A percentile compares a stretch with the other conserved stretches of the same genome.
These are phyloP conservation scores for Suillus tomentosus DNA, from an alignment of 768 basidiomycete species.

Conservation along the genomic window DNA sequence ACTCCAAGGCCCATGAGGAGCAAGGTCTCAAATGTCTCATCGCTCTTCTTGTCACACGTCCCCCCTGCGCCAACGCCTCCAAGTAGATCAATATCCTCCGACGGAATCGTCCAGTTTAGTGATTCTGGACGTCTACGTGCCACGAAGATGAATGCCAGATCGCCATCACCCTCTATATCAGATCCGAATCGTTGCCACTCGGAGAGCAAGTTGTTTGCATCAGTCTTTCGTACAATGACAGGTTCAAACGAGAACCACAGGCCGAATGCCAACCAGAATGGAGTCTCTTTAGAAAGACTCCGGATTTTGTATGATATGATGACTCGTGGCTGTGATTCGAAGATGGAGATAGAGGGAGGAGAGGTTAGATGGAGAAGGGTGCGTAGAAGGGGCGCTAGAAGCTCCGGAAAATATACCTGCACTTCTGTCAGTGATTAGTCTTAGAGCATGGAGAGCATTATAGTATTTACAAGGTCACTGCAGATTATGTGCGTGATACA, in stretches of 20 bases:
- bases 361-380: constrained; percentile 75
- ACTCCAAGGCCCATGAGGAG: constrained; percentile 43
- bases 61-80: constrained; percentile 56
- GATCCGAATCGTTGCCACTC: constrained; percentile 47
- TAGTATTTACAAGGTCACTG: constrained; percentile 73
- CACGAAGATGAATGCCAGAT: constrained; percentile 60
- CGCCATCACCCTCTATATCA: constrained; percentile 30
- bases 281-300: constrained; percentile 67
- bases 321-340: constrained; percentile 35
- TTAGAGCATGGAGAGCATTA: background rate
- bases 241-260: constrained; percentile 72
- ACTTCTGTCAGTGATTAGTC: constrained; percentile 10
- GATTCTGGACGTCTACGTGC: constrained; percentile 62
- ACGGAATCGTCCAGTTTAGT: constrained; percentile 54
- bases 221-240: constrained; percentile 40
- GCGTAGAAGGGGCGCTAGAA: constrained; percentile 75
- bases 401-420: constrained; percentile 85
- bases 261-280: constrained; percentile 82
- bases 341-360: constrained; percentile 37
- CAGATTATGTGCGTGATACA: constrained; percentile 69
- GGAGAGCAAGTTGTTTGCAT: background rate
- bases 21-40: constrained; percentile 74
- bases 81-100: constrained; percentile 55
- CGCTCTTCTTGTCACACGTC: constrained; percentile 46
- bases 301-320: constrained; percentile 79